A percentile compares a stretch with the other conserved stretches of the same genome.
These are phyloP conservation scores for Neurospora sp. DNA, from an alignment of 495 filamentous ascomycete genomes.

Conservation along the genomic window DNA sequence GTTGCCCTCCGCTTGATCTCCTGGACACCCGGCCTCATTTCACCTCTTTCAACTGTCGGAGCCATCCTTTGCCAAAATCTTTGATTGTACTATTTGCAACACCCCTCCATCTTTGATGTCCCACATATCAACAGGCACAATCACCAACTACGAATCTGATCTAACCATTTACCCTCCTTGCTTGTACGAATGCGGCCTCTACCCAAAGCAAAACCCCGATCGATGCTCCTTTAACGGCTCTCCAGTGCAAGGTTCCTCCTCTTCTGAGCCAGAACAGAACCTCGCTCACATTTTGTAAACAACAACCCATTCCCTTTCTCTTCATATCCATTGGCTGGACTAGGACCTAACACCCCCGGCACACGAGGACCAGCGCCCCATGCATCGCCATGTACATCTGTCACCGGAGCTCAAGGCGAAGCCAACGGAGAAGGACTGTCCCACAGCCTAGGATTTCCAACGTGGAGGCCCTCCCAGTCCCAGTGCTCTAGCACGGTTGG, in stretches of 20 bases:
- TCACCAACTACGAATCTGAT: neutral
- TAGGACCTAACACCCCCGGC: neutral
- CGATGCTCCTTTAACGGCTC: neutral
- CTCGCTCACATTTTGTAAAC: neutral
- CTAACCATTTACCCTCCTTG: neutral
- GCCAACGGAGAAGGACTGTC: neutral
- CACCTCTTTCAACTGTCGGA: neutral
- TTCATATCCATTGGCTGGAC: neutral
- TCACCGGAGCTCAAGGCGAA: neutral
- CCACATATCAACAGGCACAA: neutral
- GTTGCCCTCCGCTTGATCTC: neutral
- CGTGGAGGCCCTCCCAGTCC: conserved; percentile 17
- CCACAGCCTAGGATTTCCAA: conserved; percentile 18
- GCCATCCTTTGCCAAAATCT: neutral
- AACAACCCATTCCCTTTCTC: neutral
- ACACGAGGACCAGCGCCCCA: neutral
- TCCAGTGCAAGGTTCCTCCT: neutral
- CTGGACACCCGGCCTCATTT: neutral
- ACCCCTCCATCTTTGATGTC: neutral
- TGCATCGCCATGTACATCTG: neutral
- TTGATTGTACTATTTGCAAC: neutral
- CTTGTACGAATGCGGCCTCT: neutral
- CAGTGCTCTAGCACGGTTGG: conserved; percentile 16
- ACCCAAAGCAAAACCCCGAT: neutral
- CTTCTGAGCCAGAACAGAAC: neutral